Evolutionary conservation across 352 stramenopile genomes (phyloP).

Genomic region (Globisporangium viniferum): DNA sequence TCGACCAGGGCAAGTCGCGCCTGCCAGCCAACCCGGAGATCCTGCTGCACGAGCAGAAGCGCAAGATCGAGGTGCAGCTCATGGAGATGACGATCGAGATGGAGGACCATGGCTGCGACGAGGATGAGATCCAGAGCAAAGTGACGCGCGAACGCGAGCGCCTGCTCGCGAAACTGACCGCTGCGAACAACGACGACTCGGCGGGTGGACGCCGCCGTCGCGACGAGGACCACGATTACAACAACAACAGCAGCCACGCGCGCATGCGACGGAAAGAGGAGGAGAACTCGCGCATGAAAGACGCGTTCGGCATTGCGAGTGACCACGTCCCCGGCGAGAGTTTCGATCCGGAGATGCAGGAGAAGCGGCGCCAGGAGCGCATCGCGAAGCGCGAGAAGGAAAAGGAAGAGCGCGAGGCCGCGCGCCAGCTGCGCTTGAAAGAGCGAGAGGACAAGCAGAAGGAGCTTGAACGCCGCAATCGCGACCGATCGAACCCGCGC

Average conservation of each 20-base stretch:
- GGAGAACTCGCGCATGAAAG: slow-evolving; percentile 62
- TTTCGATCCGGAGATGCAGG: slow-evolving; percentile 75
- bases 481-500: slow-evolving; percentile 21
- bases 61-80: slow-evolving; percentile 74
- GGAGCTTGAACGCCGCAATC: slow-evolving; percentile 30
- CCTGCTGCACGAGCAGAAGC: slow-evolving; percentile 75
- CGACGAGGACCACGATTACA: background rate
- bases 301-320: slow-evolving; percentile 65
- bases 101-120: slow-evolving; percentile 64
- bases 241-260: slow-evolving; percentile 48
- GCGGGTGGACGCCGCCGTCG: background rate
- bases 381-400: slow-evolving; percentile 40
- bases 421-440: slow-evolving; percentile 28
- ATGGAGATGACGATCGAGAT: slow-evolving; percentile 77
- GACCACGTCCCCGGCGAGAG: slow-evolving; percentile 75
- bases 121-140: slow-evolving; percentile 69
- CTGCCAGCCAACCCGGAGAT: slow-evolving; percentile 69
- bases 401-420: slow-evolving; percentile 45
- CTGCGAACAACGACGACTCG: background rate
- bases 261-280: slow-evolving; percentile 61
- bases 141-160: slow-evolving; percentile 51
- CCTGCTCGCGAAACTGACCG: slow-evolving; percentile 36
- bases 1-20: slow-evolving; percentile 15
- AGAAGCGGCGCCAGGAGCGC: slow-evolving; percentile 53
- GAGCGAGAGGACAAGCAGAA: slow-evolving; percentile 35